Conservation (phyloP, 345 rosid genomes). For the Laguncularia racemosa region DNA sequence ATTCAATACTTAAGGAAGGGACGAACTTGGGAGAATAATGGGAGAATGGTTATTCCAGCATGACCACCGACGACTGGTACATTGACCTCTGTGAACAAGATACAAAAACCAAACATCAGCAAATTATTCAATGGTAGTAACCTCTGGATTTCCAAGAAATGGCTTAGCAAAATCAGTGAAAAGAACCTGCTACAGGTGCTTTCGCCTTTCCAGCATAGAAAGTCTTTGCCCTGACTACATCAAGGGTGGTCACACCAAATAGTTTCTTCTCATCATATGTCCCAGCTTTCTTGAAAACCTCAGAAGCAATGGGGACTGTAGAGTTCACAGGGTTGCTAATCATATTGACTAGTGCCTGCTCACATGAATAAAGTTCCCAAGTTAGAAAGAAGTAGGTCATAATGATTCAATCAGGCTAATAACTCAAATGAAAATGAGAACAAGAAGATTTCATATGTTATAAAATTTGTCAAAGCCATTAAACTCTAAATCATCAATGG, state of each 20-base stretch:
- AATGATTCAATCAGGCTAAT: background rate
- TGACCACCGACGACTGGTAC: conserved; percentile 89
- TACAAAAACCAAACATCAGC: background rate
- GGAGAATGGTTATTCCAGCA: conserved; percentile 78
- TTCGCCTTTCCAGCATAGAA: conserved; percentile 72
- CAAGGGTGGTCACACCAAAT: conserved; percentile 68
- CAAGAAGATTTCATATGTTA: background rate
- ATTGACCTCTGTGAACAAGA: conserved; percentile 44
- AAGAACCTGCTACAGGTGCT: conserved; percentile 35
- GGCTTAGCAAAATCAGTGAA: too few relatives aligned
- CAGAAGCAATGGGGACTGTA: conserved; percentile 79
- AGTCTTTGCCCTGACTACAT: conserved; percentile 70
- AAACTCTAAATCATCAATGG: too few relatives aligned
- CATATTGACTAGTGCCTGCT: conserved; percentile 54
- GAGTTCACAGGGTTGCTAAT: conserved; percentile 79
- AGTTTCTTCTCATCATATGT: conserved; percentile 57
- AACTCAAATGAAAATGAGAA: background rate
- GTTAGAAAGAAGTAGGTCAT: background rate
- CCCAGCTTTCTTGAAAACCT: conserved; percentile 67
- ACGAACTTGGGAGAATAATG: conserved; percentile 70
- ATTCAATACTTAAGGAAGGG: background rate
- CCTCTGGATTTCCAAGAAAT: too few relatives aligned
- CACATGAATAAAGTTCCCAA: background rate
- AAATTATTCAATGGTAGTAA: too few relatives aligned
- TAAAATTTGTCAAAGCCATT: too few relatives aligned